These are phyloP conservation scores for Digitaria exilis DNA, from an alignment of 202 grass and related monocot species.

Conservation along the genomic window DNA sequence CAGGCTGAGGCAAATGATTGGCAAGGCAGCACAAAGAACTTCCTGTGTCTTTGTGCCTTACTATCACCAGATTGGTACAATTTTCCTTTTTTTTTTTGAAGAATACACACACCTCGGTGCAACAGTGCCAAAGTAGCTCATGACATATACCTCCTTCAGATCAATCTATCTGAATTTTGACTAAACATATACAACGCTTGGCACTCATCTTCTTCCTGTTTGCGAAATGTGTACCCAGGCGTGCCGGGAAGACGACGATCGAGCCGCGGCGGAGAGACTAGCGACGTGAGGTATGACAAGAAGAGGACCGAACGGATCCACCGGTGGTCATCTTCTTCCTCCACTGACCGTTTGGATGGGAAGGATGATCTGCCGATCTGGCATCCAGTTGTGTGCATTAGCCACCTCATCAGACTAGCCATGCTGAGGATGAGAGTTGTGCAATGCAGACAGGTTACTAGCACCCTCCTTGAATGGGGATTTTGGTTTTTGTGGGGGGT, in stretches of 20 bases:
- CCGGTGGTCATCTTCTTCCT: slow-evolving; percentile 18
- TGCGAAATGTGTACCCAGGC: slow-evolving; percentile 38
- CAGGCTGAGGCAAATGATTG: slow-evolving; percentile 6
- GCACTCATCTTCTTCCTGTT: not conserved
- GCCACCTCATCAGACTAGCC: not conserved
- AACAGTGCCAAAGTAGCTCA: too few species aligned
- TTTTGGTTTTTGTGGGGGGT: slow-evolving; percentile 48
- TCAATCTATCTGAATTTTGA: too few species aligned
- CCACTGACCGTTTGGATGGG: not conserved
- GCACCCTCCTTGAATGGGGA: slow-evolving; percentile 25
- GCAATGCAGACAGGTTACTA: not conserved
- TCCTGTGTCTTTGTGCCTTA: too few species aligned
- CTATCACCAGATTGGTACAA: too few species aligned
- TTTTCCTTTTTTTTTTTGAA: too few species aligned
- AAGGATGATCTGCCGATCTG: not conserved
- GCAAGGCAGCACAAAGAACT: not conserved
- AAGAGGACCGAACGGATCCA: not conserved
- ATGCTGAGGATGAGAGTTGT: slow-evolving; percentile 12
- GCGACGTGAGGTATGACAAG: not conserved
- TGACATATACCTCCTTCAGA: too few species aligned
- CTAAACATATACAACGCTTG: too few species aligned
- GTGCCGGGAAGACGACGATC: slow-evolving; percentile 39
- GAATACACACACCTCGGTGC: too few species aligned
- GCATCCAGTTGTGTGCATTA: not conserved
- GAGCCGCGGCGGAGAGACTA: slow-evolving; percentile 46